These are phyloP conservation scores for Striga asiatica DNA, from an alignment of 257 asterid genomes.

Conservation along the genomic window DNA sequence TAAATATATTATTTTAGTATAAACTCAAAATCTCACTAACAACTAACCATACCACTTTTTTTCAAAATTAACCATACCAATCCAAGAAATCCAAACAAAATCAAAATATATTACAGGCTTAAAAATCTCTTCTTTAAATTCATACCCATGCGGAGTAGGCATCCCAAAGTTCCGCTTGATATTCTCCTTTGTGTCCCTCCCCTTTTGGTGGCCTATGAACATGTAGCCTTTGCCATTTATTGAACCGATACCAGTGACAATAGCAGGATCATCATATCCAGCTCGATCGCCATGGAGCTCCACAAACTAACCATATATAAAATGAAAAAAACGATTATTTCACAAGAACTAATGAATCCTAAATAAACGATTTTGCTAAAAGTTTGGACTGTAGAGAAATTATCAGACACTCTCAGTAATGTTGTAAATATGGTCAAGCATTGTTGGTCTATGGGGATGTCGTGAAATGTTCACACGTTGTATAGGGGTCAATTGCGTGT, in stretches of 20 bases:
- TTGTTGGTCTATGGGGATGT: conserved; percentile 87
- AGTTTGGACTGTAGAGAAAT: conserved; percentile 16
- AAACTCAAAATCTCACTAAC: too few species aligned
- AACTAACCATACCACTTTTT: too few species aligned
- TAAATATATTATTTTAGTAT: too few species aligned
- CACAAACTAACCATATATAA: conserved; percentile 44
- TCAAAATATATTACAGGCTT: background rate
- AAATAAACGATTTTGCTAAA: too few species aligned
- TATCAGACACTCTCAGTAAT: conserved; percentile 64
- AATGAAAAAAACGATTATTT: conserved; percentile 11
- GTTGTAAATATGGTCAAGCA: conserved; percentile 80
- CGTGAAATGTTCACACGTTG: conserved; percentile 88
- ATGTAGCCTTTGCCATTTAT: conserved; percentile 74
- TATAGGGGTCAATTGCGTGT: conserved; percentile 72
- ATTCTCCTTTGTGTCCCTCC: conserved; percentile 85
- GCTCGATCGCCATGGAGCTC: conserved; percentile 97
- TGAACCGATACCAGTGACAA: conserved; percentile 82
- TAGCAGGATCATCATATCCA: conserved; percentile 92
- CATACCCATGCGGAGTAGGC: conserved; percentile 99
- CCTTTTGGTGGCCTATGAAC: conserved; percentile 95
- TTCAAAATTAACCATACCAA: too few species aligned
- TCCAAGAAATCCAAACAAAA: too few species aligned
- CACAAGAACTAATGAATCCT: too few species aligned
- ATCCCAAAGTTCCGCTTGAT: conserved; percentile 85
- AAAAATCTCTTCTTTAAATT: conserved; percentile 6